Evolutionary conservation across 148 eudicot species (phyloP).

Genomic region (Rhododendron kiyosumense): DNA sequence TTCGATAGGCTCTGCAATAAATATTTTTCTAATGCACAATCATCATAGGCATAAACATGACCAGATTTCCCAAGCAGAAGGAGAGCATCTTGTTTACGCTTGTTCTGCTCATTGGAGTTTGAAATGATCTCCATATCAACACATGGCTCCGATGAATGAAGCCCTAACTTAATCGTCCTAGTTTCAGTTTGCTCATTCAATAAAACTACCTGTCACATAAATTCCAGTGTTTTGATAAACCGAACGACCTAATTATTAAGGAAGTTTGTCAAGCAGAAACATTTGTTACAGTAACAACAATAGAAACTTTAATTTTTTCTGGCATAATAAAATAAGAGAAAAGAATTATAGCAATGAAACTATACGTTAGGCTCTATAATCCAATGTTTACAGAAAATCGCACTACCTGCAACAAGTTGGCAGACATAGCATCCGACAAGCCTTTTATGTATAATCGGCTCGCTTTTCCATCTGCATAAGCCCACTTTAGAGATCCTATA

Average conservation of each 20-base stretch:
- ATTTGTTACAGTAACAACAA: not conserved
- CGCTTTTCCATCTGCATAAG: slow-evolving; percentile 64
- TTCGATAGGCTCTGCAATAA: slow-evolving; percentile 62
- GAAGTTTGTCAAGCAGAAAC: not conserved
- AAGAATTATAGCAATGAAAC: not conserved
- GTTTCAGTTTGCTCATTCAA: slow-evolving; percentile 74
- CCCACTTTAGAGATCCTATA: slow-evolving; percentile 68
- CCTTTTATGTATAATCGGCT: slow-evolving; percentile 77
- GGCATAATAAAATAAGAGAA: not conserved
- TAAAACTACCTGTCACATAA: slow-evolving; percentile 62
- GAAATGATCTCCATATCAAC: slow-evolving; percentile 63
- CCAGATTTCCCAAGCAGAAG: slow-evolving; percentile 82
- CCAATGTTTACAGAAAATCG: slow-evolving; percentile 2
- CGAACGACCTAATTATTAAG: not conserved
- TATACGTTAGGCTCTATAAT: not conserved
- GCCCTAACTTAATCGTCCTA: slow-evolving; percentile 74
- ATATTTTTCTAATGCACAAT: slow-evolving; percentile 63
- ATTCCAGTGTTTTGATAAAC: not conserved
- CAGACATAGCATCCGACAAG: slow-evolving; percentile 40
- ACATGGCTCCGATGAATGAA: slow-evolving; percentile 68
- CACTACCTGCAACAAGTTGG: slow-evolving; percentile 77
- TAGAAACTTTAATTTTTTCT: not conserved
- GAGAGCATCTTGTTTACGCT: slow-evolving; percentile 54
- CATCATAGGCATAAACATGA: slow-evolving; percentile 68
- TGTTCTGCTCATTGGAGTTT: slow-evolving; percentile 46